Conservation (phyloP, 2,329 filamentous ascomycete genomes). For the Aureobasidium sp. region DNA sequence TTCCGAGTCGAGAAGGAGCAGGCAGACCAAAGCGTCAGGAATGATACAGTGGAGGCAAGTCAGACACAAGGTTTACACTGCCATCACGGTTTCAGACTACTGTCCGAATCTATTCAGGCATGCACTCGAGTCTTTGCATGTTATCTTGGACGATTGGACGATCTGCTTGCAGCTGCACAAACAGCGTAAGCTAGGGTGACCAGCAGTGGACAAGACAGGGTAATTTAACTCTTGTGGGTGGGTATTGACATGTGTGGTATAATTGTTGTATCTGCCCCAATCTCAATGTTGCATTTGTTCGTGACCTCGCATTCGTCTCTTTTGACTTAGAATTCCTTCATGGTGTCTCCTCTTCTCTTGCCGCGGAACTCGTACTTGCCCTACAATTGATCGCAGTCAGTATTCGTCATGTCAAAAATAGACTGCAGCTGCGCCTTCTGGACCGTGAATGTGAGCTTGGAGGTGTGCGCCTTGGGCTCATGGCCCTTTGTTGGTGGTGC, state of each 20-base stretch:
- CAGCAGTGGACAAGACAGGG: not conserved
- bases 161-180: not conserved
- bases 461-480: not conserved
- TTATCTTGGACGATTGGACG: not conserved
- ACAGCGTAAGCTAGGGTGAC: not conserved
- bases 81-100: not conserved
- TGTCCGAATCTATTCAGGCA: not conserved
- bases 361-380: constrained; percentile 79
- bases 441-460: not conserved
- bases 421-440: not conserved
- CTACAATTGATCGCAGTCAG: constrained; percentile 41
- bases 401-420: not conserved
- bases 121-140: not conserved
- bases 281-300: not conserved
- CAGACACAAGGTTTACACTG: not conserved
- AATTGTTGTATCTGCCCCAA: constrained; percentile 6
- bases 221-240: not conserved
- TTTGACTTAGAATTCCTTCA: constrained; percentile 62
- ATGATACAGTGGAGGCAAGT: not conserved
- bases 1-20: not conserved
- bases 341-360: constrained; percentile 81
- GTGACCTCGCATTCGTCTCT: not conserved
- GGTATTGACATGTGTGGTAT: constrained; percentile 14
- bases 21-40: not conserved
- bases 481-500: not conserved